phyloP scores from a whole-genome alignment of 768 basidiomycete genomes.

The Lentinula sp. region DNA sequence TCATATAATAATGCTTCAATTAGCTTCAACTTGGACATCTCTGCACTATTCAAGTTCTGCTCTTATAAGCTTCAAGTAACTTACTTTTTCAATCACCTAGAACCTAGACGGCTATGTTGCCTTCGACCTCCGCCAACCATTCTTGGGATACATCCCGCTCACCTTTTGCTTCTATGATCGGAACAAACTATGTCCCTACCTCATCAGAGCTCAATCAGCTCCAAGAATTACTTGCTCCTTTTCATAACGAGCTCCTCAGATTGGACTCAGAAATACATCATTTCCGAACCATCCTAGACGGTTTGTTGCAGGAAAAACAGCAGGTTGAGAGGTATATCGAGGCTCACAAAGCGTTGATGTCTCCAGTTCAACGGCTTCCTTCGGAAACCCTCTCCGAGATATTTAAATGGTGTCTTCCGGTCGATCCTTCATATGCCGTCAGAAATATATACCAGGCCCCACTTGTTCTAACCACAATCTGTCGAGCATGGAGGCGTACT shows the following conservation, averaged over 20 bases:
- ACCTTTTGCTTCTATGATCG: background rate
- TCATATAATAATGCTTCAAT: no score
- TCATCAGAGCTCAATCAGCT: background rate
- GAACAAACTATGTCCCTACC: conserved; percentile 2
- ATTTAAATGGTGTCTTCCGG: conserved; percentile 21
- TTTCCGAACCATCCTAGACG: background rate
- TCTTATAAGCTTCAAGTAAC: no score
- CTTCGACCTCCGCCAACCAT: background rate
- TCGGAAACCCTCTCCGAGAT: conserved; percentile 19
- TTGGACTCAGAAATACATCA: background rate
- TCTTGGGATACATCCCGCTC: background rate
- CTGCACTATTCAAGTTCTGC: no score
- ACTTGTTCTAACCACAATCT: conserved; percentile 18
- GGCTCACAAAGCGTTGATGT: conserved; percentile 17
- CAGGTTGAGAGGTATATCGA: conserved; percentile 5
- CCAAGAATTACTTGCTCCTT: background rate
- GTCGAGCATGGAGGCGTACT: conserved; percentile 20
- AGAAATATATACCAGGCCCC: conserved; percentile 16
- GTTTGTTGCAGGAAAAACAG: background rate
- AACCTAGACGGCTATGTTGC: background rate
- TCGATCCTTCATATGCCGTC: conserved; percentile 8
- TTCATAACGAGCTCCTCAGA: background rate
- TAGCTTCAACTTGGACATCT: no score
- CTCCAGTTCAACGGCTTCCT: conserved; percentile 18
- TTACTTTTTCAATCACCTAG: background rate